Percentiles rank a stretch among this genome's conserved stretches.
phyloP scores from a whole-genome alignment of 331 rosid species.

The Rosa hybrid region DNA sequence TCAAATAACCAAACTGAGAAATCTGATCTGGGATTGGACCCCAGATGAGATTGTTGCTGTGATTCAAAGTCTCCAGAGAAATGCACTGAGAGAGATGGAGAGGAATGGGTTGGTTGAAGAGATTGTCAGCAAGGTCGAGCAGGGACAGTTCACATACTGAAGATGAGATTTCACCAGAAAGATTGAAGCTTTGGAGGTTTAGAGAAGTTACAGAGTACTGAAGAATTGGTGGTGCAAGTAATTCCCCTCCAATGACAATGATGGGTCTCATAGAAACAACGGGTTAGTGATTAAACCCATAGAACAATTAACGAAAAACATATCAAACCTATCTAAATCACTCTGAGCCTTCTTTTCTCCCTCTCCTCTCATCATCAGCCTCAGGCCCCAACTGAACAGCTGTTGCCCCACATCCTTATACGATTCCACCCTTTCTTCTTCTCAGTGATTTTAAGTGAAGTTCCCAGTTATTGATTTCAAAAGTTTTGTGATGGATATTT shows the following conservation, averaged over 20 bases:
- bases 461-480: too few species aligned
- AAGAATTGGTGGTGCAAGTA: slow-evolving; percentile 47
- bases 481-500: too few species aligned
- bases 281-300: too few species aligned
- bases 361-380: too few species aligned
- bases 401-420: too few species aligned
- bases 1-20: slow-evolving; percentile 61
- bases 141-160: slow-evolving; percentile 61
- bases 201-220: slow-evolving; percentile 60
- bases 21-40: slow-evolving; percentile 93
- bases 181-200: slow-evolving; percentile 69
- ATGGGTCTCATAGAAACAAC: slow-evolving; percentile 40
- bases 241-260: slow-evolving; percentile 89
- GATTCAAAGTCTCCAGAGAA: slow-evolving; percentile 74
- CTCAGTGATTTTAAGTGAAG: too few species aligned
- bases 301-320: too few species aligned
- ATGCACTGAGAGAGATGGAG: slow-evolving; percentile 84
- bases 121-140: slow-evolving; percentile 84
- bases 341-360: too few species aligned
- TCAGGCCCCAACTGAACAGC: too few species aligned
- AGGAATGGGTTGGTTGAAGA: slow-evolving; percentile 85
- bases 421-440: too few species aligned
- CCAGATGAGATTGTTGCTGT: slow-evolving; percentile 85
- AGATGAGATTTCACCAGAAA: slow-evolving; percentile 85
- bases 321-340: too few species aligned